A percentile compares a stretch with the other conserved stretches of the same genome.
phyloP scores from a whole-genome alignment of 192 early-diverging fungal genomes.

The Powellomyces hirtus region DNA sequence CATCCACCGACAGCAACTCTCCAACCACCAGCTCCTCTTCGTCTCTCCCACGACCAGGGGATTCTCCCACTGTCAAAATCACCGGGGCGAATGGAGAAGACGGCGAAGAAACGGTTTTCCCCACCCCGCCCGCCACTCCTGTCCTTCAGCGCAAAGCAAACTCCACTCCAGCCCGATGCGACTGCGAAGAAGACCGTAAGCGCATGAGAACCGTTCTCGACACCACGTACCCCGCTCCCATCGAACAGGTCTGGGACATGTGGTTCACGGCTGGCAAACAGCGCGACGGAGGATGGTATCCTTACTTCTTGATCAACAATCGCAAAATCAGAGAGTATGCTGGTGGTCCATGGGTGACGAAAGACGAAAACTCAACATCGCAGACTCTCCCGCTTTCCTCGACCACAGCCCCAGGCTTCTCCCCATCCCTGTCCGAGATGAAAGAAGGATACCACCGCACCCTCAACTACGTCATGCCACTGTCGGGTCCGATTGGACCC shows the following conservation, averaged over 20 bases:
- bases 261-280: background rate
- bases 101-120: background rate
- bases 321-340: constrained; percentile 18
- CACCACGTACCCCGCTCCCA: background rate
- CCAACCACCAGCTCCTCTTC: too few relatives aligned
- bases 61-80: background rate
- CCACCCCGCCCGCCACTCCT: background rate
- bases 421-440: background rate
- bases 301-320: constrained; percentile 8
- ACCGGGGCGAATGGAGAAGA: background rate
- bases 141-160: background rate
- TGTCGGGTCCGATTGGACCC: constrained; percentile 21
- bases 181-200: background rate
- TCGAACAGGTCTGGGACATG: constrained; percentile 9
- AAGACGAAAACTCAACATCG: background rate
- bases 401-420: background rate
- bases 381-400: background rate
- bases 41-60: too few relatives aligned
- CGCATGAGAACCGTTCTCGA: constrained; percentile 18
- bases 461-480: constrained; percentile 28
- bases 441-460: constrained; percentile 5
- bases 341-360: background rate
- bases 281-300: constrained; percentile 1
- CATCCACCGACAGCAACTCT: background rate
- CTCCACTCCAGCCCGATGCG: background rate